Conservation (phyloP, 2,329 filamentous ascomycete genomes). For the Aureobasidium musti region DNA sequence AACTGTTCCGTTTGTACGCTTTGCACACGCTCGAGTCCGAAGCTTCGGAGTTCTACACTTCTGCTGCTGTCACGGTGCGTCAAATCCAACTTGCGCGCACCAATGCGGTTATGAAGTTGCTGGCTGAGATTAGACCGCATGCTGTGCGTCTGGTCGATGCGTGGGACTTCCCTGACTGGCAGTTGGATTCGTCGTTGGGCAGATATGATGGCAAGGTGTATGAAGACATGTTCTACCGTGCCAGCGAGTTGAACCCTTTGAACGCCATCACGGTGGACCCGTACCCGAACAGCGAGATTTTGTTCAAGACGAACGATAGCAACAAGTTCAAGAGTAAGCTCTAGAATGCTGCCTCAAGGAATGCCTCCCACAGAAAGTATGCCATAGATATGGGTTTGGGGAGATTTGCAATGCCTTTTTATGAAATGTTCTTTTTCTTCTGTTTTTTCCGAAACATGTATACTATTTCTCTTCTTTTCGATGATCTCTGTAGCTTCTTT, state of each 20-base stretch:
- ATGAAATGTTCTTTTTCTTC: too few relatives aligned
- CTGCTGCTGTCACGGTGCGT: conserved; percentile 66
- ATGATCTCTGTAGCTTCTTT: too few relatives aligned
- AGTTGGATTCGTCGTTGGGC: conserved; percentile 70
- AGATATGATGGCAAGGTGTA: conserved; percentile 74
- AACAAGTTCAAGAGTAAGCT: conserved; percentile 54
- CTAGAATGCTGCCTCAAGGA: neutral
- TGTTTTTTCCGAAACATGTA: too few relatives aligned
- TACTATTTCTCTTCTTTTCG: too few relatives aligned
- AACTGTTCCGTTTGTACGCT: conserved; percentile 66
- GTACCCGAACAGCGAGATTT: conserved; percentile 62
- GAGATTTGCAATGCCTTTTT: too few relatives aligned
- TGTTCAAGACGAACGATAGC: conserved; percentile 63
- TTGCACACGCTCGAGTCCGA: conserved; percentile 69
- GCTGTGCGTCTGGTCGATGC: conserved; percentile 70
- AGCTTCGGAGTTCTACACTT: conserved; percentile 71
- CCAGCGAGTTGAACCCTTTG: conserved; percentile 70
- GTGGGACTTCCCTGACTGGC: conserved; percentile 78
- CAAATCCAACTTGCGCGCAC: conserved; percentile 71
- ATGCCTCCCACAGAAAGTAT: too few relatives aligned
- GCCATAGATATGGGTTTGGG: too few relatives aligned
- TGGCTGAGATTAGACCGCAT: conserved; percentile 72
- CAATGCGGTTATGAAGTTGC: conserved; percentile 67
- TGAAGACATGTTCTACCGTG: conserved; percentile 73
- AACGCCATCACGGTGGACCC: conserved; percentile 72